Conservation (phyloP, 139 green algal species). For the Zygnema cylindricum region DNA sequence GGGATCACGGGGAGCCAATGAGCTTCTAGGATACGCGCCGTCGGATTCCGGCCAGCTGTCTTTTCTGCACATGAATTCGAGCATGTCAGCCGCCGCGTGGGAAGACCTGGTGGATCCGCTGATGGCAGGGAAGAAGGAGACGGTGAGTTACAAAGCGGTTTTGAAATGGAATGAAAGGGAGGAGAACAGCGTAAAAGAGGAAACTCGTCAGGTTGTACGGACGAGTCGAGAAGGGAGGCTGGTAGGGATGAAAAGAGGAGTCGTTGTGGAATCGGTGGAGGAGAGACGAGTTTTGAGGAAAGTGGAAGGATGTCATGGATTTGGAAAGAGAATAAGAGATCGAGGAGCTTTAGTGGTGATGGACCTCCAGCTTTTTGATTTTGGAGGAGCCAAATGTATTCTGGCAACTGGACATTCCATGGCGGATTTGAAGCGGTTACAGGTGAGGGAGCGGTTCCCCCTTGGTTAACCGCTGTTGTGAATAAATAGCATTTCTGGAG, state of each 20-base stretch:
- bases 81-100: background rate
- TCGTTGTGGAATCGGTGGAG: background rate
- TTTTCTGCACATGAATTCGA: no score
- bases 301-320: background rate
- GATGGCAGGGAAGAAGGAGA: background rate
- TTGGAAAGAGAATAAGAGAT: background rate
- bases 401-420: background rate
- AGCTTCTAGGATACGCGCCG: background rate
- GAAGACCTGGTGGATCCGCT: background rate
- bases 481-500: no score
- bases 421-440: background rate
- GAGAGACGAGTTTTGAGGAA: background rate
- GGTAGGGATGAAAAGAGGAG: background rate
- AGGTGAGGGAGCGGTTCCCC: no score
- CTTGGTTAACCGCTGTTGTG: no score
- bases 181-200: no score
- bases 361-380: background rate
- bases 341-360: background rate
- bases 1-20: background rate
- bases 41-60: background rate
- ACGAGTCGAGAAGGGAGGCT: background rate
- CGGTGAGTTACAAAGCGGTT: background rate
- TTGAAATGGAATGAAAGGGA: background rate
- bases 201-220: no score
- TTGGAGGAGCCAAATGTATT: background rate